These are phyloP conservation scores for Vigna hirtella DNA, from an alignment of 306 rosid species.

Conservation along the genomic window DNA sequence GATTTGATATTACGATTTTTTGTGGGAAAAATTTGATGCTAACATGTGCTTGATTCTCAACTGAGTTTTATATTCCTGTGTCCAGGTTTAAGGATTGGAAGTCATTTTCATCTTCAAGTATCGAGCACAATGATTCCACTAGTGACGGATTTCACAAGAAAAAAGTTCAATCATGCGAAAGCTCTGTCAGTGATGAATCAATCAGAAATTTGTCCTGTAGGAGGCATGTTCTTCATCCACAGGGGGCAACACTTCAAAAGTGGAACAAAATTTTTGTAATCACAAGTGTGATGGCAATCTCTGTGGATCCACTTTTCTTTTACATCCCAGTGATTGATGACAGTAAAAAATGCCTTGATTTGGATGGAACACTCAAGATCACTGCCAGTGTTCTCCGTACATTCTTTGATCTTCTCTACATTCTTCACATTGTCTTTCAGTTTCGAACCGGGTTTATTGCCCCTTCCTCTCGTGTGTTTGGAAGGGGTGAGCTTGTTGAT, in stretches of 20 bases:
- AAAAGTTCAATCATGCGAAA: slow-evolving; percentile 51
- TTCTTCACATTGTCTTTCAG: slow-evolving; percentile 74
- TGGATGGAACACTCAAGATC: slow-evolving; percentile 53
- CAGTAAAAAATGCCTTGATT: slow-evolving; percentile 44
- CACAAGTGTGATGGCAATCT: slow-evolving; percentile 75
- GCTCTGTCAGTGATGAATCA: slow-evolving; percentile 44
- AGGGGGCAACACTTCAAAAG: slow-evolving; percentile 71
- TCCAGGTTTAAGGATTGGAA: slow-evolving; percentile 71
- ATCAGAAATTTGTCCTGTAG: slow-evolving; percentile 38
- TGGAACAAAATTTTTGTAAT: slow-evolving; percentile 90
- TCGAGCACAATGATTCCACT: slow-evolving; percentile 45
- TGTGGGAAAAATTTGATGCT: slow-evolving; percentile 4
- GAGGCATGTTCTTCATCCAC: slow-evolving; percentile 75
- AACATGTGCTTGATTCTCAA: slow-evolving; percentile 22
- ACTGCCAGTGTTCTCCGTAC: slow-evolving; percentile 77
- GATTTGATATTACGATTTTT: not conserved
- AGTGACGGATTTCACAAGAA: slow-evolving; percentile 41
- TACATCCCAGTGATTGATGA: slow-evolving; percentile 64
- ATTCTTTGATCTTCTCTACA: slow-evolving; percentile 74
- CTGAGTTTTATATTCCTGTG: slow-evolving; percentile 17
- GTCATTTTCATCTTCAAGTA: slow-evolving; percentile 56
- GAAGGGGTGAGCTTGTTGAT: slow-evolving; percentile 73
- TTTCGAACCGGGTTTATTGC: slow-evolving; percentile 87
- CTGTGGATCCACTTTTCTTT: slow-evolving; percentile 85
- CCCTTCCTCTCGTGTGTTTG: slow-evolving; percentile 87